Evolutionary conservation across 495 filamentous ascomycete species (phyloP).

Genomic region (Annulohypoxylon stygium): DNA sequence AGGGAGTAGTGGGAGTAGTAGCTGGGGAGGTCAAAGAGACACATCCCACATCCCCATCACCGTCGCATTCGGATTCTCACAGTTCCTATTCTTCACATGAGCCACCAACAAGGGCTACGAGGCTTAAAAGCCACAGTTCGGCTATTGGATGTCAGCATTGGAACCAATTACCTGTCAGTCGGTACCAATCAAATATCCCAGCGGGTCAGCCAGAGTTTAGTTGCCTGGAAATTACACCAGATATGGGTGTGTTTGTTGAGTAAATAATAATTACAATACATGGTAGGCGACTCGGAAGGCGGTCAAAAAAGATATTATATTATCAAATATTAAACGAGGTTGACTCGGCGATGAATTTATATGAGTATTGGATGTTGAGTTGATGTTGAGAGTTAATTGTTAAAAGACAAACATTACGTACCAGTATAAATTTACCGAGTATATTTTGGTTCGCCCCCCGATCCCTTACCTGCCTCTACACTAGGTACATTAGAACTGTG

Average conservation of each 20-base stretch:
- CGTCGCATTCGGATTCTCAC: constrained; percentile 17
- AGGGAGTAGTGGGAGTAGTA: neutral
- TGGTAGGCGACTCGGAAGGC: neutral
- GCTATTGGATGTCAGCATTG: neutral
- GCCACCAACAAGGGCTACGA: neutral
- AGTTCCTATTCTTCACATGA: neutral
- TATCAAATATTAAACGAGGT: neutral
- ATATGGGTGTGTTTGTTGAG: neutral
- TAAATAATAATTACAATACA: too few relatives aligned
- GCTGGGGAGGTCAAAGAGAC: constrained; percentile 5
- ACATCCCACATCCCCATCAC: neutral
- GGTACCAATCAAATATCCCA: neutral
- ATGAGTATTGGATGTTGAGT: neutral
- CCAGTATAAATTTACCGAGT: neutral
- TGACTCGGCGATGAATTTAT: neutral
- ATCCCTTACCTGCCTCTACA: neutral
- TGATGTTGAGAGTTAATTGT: neutral
- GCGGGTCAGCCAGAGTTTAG: neutral
- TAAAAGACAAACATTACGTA: neutral
- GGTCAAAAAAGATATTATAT: too few relatives aligned
- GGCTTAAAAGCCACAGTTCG: constrained; percentile 6
- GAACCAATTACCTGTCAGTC: neutral
- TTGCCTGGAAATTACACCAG: neutral
- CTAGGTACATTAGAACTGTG: neutral
- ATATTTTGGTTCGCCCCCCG: neutral